Conservation (phyloP, 345 rosid species). For the Aquilaria malaccensis region DNA sequence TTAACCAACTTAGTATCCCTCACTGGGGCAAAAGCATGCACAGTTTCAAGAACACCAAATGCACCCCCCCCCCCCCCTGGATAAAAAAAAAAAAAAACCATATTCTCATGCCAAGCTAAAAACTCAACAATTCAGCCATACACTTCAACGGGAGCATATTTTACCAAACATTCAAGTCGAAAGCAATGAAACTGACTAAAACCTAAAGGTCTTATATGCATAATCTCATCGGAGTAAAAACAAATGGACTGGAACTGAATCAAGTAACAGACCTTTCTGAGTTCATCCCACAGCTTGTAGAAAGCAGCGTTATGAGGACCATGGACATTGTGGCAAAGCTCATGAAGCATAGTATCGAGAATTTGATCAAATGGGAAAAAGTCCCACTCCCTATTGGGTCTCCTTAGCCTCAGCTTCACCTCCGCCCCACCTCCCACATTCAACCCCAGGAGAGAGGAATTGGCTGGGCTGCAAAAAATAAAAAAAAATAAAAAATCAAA, state of each 20-base stretch:
- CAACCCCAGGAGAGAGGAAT: conserved; percentile 63
- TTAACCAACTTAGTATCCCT: too few species aligned
- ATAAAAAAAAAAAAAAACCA: too few species aligned
- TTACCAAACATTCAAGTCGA: too few species aligned
- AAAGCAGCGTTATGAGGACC: conserved; percentile 84
- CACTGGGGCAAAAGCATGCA: too few species aligned
- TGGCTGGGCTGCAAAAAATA: conserved; percentile 47
- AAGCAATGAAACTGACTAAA: too few species aligned
- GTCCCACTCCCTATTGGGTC: conserved; percentile 51
- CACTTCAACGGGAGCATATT: too few species aligned
- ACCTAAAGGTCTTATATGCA: too few species aligned
- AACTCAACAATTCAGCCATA: too few species aligned
- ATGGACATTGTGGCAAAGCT: conserved; percentile 81
- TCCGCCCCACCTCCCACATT: conserved; percentile 66
- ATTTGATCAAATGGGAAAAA: conserved; percentile 64
- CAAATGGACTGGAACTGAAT: background rate
- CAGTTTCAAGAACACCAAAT: too few species aligned
- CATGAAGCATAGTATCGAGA: conserved; percentile 95
- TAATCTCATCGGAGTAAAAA: too few species aligned
- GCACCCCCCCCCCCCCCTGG: too few species aligned
- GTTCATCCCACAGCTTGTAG: conserved; percentile 94
- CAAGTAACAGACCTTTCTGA: conserved; percentile 43
- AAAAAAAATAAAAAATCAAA: background rate
- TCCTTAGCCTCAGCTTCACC: conserved; percentile 76
- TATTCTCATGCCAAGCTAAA: too few species aligned